phyloP scores from a whole-genome alignment of 257 asterid genomes.

The Eustoma russellianum region DNA sequence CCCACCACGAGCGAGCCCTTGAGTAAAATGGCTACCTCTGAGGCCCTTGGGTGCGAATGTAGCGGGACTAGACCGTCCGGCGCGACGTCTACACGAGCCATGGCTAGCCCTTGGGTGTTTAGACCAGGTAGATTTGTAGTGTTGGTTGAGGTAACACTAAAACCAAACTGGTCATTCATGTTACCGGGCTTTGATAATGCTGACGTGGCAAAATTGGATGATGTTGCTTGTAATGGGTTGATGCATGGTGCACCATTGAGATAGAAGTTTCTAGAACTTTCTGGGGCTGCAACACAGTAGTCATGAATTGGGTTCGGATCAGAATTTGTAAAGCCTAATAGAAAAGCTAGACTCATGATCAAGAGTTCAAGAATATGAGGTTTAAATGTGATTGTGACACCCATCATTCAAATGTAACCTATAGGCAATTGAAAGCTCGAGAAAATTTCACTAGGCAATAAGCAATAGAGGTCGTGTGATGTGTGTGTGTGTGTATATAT shows the following conservation, averaged over 20 bases:
- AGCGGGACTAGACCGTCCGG: slow-evolving; percentile 40
- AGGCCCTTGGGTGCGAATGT: slow-evolving; percentile 66
- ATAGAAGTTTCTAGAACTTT: slow-evolving; percentile 12
- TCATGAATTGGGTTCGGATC: slow-evolving; percentile 57
- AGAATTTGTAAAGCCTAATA: slow-evolving; percentile 11
- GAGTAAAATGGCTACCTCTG: slow-evolving; percentile 45
- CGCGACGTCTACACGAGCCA: slow-evolving; percentile 50
- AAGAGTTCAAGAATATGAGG: slow-evolving; percentile 12
- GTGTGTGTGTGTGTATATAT: too few species aligned
- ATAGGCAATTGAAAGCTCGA: too few species aligned
- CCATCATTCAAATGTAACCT: too few species aligned
- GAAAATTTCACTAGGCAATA: too few species aligned
- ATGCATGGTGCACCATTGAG: slow-evolving; percentile 44
- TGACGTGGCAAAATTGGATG: slow-evolving; percentile 49
- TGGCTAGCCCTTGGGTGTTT: slow-evolving; percentile 50
- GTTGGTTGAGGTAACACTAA: slow-evolving; percentile 35
- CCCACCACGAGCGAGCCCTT: slow-evolving; percentile 56
- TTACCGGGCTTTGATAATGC: slow-evolving; percentile 36
- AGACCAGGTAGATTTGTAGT: slow-evolving; percentile 24
- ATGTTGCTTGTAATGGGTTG: slow-evolving; percentile 24
- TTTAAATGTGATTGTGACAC: slow-evolving; percentile 20
- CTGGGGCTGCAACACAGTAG: slow-evolving; percentile 41
- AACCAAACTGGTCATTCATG: slow-evolving; percentile 22
- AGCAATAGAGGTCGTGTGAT: too few species aligned
- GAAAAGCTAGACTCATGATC: slow-evolving; percentile 9